These are phyloP conservation scores for Cordyceps fumosorosea DNA, from an alignment of 2,329 filamentous ascomycete genomes.

Conservation along the genomic window DNA sequence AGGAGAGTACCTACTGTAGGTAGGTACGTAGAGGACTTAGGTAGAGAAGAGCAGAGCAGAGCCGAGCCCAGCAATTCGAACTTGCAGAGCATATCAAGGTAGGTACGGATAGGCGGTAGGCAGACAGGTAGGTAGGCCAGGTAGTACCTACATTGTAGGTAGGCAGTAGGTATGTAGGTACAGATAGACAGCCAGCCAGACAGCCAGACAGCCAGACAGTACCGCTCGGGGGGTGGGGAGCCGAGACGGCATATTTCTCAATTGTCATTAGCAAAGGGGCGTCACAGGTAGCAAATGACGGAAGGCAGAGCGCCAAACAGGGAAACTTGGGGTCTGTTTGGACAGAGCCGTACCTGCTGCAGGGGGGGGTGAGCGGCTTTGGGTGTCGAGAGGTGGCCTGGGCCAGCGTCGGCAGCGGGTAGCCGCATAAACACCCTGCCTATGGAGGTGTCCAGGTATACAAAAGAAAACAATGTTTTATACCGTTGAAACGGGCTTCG, in stretches of 20 bases:
- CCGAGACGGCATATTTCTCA: conserved; percentile 6
- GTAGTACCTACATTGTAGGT: too few relatives aligned
- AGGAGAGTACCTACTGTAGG: too few relatives aligned
- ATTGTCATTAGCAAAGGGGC: conserved; percentile 6
- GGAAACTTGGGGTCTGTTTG: conserved; percentile 10
- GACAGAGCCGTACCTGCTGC: conserved; percentile 8
- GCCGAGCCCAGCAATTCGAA: too few relatives aligned
- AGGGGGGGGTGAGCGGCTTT: conserved; percentile 1
- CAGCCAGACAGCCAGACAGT: too few relatives aligned
- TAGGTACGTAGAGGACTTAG: too few relatives aligned
- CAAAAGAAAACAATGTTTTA: not conserved
- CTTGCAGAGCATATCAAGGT: too few relatives aligned
- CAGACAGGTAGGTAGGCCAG: too few relatives aligned
- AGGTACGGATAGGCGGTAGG: too few relatives aligned
- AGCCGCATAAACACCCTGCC: conserved; percentile 9
- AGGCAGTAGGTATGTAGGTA: too few relatives aligned
- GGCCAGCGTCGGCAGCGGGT: conserved; percentile 9
- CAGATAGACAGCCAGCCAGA: too few relatives aligned
- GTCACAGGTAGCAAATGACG: conserved; percentile 11
- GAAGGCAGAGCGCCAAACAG: conserved; percentile 10
- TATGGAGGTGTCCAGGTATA: not conserved
- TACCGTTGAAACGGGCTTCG: conserved; percentile 1
- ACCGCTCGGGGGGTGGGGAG: conserved; percentile 4
- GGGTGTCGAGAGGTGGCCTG: conserved; percentile 9
- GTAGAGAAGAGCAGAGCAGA: too few relatives aligned